Conservation (phyloP, 306 rosid species). For the Adenanthera pavonina region DNA sequence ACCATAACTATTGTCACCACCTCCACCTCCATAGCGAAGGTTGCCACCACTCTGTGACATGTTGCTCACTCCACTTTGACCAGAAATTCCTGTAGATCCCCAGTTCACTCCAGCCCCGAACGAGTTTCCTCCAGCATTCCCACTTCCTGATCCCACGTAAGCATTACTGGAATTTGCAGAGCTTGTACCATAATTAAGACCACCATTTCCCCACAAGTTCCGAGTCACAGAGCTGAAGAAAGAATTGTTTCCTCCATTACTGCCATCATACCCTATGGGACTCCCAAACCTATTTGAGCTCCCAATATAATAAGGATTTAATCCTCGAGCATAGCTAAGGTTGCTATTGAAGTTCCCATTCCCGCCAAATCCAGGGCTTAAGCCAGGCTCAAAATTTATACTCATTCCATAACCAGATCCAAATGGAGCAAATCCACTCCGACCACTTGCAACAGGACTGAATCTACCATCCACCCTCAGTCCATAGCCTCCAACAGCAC, state of each 20-base stretch:
- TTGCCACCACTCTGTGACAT: conserved; percentile 64
- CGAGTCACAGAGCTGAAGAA: conserved; percentile 80
- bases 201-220: conserved; percentile 90
- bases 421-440: conserved; percentile 82
- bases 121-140: conserved; percentile 67
- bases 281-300: conserved; percentile 72
- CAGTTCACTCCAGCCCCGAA: conserved; percentile 84
- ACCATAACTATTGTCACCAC: conserved; percentile 68
- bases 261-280: conserved; percentile 69
- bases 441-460: conserved; percentile 84
- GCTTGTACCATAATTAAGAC: conserved; percentile 70
- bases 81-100: conserved; percentile 69
- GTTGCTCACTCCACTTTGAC: conserved; percentile 69
- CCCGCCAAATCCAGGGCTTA: conserved; percentile 82
- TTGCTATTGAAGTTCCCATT: conserved; percentile 71
- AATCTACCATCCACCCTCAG: conserved; percentile 80
- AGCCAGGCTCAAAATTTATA: conserved; percentile 79
- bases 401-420: conserved; percentile 88
- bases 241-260: conserved; percentile 77
- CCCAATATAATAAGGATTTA: conserved; percentile 75
- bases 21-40: conserved; percentile 79
- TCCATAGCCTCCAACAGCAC: conserved; percentile 80
- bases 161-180: conserved; percentile 71
- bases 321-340: conserved; percentile 80
- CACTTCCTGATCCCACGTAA: conserved; percentile 79